Base-by-base conservation (phyloP, 345 rosid species). In the Euphorbia pulcherrima region DNA sequence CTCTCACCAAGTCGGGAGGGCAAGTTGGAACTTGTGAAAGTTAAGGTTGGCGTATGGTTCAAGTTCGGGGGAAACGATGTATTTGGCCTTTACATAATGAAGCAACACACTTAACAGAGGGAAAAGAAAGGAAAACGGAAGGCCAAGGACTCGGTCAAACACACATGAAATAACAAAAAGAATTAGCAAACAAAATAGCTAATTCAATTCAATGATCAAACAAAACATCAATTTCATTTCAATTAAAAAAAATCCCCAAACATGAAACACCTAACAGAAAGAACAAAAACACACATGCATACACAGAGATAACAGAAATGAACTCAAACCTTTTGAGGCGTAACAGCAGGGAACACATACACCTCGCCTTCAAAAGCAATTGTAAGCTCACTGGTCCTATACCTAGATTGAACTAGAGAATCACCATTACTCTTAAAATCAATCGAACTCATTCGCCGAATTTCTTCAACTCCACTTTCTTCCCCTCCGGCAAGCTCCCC, bases 331-430 rank as follows among this genome's bases (percentile, higher is more conserved):
- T 79, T 79, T 18, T 77, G 69, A 27, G 79, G 74, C 26, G 80
- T 74, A 68, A 82, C 83, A 0, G 80, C 65, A 4, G 85, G 83
- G 71, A 82, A 82, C 51, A 82, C 81, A 68, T 74, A 82, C 65
- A 82, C 83, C 69, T 82, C 83, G 23, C 85, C 85, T 68, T 82
- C 83, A 41, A 79, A 82, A 5, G 85, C 68, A 37, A 82, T 39
- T 11, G 85, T 79, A 61, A 82, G 83, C 75, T 82, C 85, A 77
- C 85, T 68, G 20, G 83, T 72, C 20, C 79, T 74, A 72, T n/a
- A n/a, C n/a, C 46, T 72, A 7, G 50, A 24, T 39, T 67, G 20
- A 35, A 52, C 29, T 20, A 35, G 24, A 33, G 27, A 5, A 27
- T 23, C 51, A 17, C 41, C 44, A 40, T 39, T 53, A 27, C 18